Evolutionary conservation across 164 flowering plant genomes (phyloP).

Genomic region (Brasenia schreberi): DNA sequence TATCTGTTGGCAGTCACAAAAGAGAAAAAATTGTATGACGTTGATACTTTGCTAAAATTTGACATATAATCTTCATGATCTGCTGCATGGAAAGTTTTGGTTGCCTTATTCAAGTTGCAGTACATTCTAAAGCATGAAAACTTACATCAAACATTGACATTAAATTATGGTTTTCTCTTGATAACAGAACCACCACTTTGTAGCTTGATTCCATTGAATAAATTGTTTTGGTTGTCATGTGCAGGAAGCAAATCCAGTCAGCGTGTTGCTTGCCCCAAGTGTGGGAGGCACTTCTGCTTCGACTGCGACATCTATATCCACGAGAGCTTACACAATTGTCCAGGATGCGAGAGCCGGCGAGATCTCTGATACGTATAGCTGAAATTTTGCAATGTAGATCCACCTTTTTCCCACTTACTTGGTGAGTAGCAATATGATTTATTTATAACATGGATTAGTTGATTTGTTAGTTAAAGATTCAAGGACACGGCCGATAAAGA

Average conservation of each 20-base stretch:
- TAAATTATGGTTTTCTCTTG: too few relatives aligned
- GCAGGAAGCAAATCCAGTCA: constrained; percentile 51
- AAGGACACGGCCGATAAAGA: too few relatives aligned
- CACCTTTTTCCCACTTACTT: neutral
- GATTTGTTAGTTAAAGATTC: too few relatives aligned
- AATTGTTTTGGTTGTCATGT: constrained; percentile 1
- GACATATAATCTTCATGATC: too few relatives aligned
- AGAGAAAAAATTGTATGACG: too few relatives aligned
- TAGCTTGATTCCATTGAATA: neutral
- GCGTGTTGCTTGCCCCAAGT: constrained; percentile 71
- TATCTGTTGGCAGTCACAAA: too few relatives aligned
- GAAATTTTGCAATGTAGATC: neutral
- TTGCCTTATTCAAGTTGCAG: too few relatives aligned
- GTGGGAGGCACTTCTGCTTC: constrained; percentile 71
- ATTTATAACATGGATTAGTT: too few relatives aligned
- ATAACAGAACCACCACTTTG: neutral
- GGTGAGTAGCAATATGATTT: neutral
- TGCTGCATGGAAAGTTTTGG: too few relatives aligned
- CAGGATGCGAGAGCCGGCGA: constrained; percentile 78
- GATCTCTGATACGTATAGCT: constrained; percentile 16
- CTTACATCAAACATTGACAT: too few relatives aligned
- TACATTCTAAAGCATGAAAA: too few relatives aligned
- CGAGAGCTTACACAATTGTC: constrained; percentile 95
- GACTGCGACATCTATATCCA: constrained; percentile 96
- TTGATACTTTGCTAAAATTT: too few relatives aligned